These are phyloP conservation scores for Dactylellina leptospora DNA, from an alignment of 2,329 filamentous ascomycete species.

Conservation along the genomic window DNA sequence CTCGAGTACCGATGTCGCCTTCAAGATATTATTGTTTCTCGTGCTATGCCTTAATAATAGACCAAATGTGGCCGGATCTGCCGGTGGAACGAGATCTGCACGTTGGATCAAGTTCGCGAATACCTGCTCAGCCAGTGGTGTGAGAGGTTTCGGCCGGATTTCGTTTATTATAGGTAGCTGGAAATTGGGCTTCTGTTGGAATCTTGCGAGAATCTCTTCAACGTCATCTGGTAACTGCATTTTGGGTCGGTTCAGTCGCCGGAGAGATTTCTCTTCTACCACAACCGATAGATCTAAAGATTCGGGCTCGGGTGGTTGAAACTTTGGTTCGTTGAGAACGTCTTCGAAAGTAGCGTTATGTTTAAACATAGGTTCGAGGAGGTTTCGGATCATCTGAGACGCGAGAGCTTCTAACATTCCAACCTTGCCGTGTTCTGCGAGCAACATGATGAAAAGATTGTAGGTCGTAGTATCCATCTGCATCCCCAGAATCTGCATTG, in stretches of 20 bases:
- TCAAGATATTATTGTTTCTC: conserved; percentile 24
- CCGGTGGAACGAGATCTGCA: conserved; percentile 33
- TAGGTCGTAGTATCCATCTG: conserved; percentile 50
- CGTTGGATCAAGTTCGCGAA: conserved; percentile 31
- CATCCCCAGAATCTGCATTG: conserved; percentile 33
- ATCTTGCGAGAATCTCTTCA: conserved; percentile 32
- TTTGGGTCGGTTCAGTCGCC: not conserved
- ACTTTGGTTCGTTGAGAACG: conserved; percentile 36
- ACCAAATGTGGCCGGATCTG: conserved; percentile 46
- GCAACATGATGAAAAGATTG: conserved; percentile 45
- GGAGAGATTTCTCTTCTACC: not conserved
- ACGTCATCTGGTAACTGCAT: conserved; percentile 35
- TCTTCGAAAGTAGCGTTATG: conserved; percentile 40
- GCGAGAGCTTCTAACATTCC: conserved; percentile 37
- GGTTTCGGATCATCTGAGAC: conserved; percentile 34
- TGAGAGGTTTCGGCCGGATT: conserved; percentile 40
- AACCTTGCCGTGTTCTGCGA: conserved; percentile 43
- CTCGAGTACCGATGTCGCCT: conserved; percentile 33
- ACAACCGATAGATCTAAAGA: conserved; percentile 1
- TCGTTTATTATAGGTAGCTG: conserved; percentile 42
- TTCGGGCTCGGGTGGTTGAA: conserved; percentile 17
- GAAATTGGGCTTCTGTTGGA: conserved; percentile 17
- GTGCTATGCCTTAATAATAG: conserved; percentile 29
- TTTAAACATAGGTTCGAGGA: conserved; percentile 38
- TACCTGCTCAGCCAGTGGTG: conserved; percentile 2